These are phyloP conservation scores for Trichoderma sp. DNA, from an alignment of 2,329 filamentous ascomycete species.

Conservation along the genomic window DNA sequence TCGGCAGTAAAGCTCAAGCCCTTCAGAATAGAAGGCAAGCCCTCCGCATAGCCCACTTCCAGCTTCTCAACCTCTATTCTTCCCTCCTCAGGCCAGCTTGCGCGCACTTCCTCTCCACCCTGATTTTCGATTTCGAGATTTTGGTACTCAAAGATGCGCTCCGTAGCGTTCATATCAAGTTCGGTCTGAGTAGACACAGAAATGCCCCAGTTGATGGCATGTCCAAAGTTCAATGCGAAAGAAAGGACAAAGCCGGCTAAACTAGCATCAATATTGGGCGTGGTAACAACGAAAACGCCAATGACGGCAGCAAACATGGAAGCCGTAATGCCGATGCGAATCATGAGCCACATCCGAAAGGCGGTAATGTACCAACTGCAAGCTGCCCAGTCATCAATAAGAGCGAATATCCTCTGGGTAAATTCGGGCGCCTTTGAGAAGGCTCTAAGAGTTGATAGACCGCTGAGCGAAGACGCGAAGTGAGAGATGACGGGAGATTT, in stretches of 20 bases:
- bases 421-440: conserved; percentile 5
- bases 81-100: conserved; percentile 9
- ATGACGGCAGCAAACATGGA: conserved; percentile 8
- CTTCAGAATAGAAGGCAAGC: conserved; percentile 9
- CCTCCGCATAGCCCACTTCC: conserved; percentile 9
- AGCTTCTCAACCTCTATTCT: conserved; percentile 5
- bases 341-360: conserved; percentile 13
- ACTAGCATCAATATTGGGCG: neutral
- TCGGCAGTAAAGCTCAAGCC: conserved; percentile 15
- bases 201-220: conserved; percentile 15
- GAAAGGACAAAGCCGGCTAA: conserved; percentile 11
- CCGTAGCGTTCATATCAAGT: conserved; percentile 13
- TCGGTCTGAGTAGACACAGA: conserved; percentile 7
- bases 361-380: conserved; percentile 1
- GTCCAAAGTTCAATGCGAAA: conserved; percentile 4
- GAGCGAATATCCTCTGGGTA: neutral
- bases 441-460: conserved; percentile 1
- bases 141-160: conserved; percentile 7
- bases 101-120: conserved; percentile 4
- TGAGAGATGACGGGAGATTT: conserved; percentile 13
- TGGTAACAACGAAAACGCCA: conserved; percentile 1
- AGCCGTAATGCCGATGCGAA: conserved; percentile 7
- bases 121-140: neutral
- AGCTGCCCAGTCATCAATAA: conserved; percentile 14
- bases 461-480: conserved; percentile 3